Evolutionary conservation across 1,139 yeast species (phyloP), one percentile per base, ranked within the genome.

Genomic region (Lodderomyces orthopsilosis): DNA sequence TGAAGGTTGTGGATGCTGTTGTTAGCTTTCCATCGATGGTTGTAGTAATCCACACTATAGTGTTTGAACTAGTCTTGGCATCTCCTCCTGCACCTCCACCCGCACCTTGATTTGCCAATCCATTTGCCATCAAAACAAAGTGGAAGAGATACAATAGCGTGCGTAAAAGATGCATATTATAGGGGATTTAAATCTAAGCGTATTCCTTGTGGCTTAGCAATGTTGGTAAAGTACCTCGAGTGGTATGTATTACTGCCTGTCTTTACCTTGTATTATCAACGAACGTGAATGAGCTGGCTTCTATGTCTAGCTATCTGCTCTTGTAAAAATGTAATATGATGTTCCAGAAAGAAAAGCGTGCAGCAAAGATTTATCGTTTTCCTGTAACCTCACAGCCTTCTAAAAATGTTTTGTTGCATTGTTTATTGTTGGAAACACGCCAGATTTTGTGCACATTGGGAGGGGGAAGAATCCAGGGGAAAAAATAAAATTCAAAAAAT

Each of bases 41-140:
- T 28, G 61, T 47, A 12, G 77, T 72, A 10, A 64, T 58, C 64
- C 68, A 71, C 2, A 69, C 66, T 5, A 66, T 61, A 6, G 54
- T 47, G 2, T 59, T 41, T 9, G 49, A 46, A 21, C 56, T 52
- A 3, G 55, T 50, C n/a, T 47, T 46, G 2, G 41, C 46, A 14
- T 37, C 51, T 5, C 43, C 58, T 14, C 49, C 62, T 35, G 49
- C 55, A 13, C 39, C 51, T 7, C 43, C 58, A 13, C 49, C 62
- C 34, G 49, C 55, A 21, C 50, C 59, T 53, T 63, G 64, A 18
- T 54, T 50, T 4, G 61, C 68, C 33, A 61, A 55, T 10, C 59
- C 63, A 10, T 33, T 24, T 2, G 51, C 49, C 19, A 17, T 30
- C 4, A 46, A 32, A 6, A 46, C 18, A 2, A 54, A 35, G 6